These are phyloP conservation scores for Eimeria tenella DNA, from an alignment of 169 alveolate species.

Conservation along the genomic window DNA sequence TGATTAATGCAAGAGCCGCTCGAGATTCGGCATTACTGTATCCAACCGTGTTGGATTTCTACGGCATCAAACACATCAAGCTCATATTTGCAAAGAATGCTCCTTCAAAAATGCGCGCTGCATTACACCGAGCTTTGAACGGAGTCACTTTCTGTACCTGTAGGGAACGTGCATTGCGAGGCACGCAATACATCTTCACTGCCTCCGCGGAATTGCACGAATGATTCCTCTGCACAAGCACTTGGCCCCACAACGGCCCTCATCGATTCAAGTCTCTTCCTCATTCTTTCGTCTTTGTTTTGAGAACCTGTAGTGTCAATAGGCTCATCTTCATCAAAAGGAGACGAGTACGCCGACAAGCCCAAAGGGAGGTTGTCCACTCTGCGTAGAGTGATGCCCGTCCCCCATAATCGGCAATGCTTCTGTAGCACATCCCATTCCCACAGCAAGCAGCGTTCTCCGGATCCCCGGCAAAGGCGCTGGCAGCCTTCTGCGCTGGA, in stretches of 20 bases:
- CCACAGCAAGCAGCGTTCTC: constrained; percentile 35
- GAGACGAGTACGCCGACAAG: constrained; percentile 22
- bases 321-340: background rate
- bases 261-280: constrained; percentile 10
- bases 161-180: background rate
- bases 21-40: too few relatives aligned
- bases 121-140: background rate
- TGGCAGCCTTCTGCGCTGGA: constrained; percentile 26
- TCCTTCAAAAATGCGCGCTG: background rate
- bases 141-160: background rate
- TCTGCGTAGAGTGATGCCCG: constrained; percentile 9
- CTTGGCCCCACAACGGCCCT: constrained; percentile 50
- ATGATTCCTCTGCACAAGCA: background rate
- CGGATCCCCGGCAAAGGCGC: constrained; percentile 27
- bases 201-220: background rate
- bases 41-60: background rate
- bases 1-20: too few relatives aligned
- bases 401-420: constrained; percentile 8
- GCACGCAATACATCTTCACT: background rate
- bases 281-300: background rate
- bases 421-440: constrained; percentile 31
- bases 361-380: constrained; percentile 23
- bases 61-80: background rate
- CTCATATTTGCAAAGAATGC: background rate
- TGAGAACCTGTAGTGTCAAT: background rate